phyloP scores from a whole-genome alignment of 1,284 basidiomycete species.

The Boletus hoseneyae region DNA sequence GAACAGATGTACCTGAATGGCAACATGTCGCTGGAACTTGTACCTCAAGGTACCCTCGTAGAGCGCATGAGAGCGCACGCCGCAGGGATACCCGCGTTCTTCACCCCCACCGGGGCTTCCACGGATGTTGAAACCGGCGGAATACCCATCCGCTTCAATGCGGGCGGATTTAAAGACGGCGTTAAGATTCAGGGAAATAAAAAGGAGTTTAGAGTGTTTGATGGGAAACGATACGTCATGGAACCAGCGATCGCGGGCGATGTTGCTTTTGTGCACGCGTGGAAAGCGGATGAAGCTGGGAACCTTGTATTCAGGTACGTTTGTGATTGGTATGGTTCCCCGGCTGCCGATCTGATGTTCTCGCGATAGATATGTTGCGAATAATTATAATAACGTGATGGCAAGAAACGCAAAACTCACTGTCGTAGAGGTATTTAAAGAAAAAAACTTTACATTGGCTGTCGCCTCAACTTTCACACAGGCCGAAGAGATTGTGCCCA shows the following conservation, averaged over 20 bases:
- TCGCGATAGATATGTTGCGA: conserved; percentile 67
- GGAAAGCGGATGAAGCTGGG: conserved; percentile 90
- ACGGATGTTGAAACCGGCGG: conserved; percentile 65
- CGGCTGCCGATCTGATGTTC: conserved; percentile 1
- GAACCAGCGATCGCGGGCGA: conserved; percentile 86
- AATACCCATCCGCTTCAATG: conserved; percentile 48
- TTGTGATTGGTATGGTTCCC: background rate
- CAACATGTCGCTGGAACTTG: conserved; percentile 79
- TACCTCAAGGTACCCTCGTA: conserved; percentile 87
- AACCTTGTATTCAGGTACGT: conserved; percentile 78
- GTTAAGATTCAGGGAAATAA: conserved; percentile 61
- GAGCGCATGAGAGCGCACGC: conserved; percentile 88
- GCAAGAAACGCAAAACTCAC: conserved; percentile 85
- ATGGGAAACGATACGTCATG: conserved; percentile 82
- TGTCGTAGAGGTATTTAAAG: conserved; percentile 71
- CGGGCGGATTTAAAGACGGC: conserved; percentile 57
- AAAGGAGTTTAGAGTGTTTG: conserved; percentile 71
- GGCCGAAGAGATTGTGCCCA: conserved; percentile 89
- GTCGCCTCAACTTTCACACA: conserved; percentile 24
- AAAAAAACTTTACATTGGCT: background rate
- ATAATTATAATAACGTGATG: conserved; percentile 85
- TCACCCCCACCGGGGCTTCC: conserved; percentile 84
- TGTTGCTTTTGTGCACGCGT: conserved; percentile 90
- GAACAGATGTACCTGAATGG: conserved; percentile 76
- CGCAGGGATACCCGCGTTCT: conserved; percentile 92